Evolutionary conservation across 495 filamentous ascomycete genomes (phyloP).

Genomic region (Neurospora africana): DNA sequence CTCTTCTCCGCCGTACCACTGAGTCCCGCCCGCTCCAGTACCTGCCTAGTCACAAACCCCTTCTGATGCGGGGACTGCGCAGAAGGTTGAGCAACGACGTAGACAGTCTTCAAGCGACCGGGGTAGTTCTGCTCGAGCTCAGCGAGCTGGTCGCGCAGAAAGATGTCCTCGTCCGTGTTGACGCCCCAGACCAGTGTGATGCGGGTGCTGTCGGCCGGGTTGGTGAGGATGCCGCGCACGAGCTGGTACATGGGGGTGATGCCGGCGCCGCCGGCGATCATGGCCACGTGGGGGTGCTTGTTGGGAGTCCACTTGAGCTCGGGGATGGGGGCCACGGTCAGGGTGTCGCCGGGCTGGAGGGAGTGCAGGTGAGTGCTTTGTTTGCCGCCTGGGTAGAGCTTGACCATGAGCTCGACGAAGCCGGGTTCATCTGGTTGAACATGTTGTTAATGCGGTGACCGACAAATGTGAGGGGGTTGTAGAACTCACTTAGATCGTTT

Average conservation of each 20-base stretch:
- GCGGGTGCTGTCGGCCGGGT: constrained; percentile 51
- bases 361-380: constrained; percentile 51
- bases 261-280: constrained; percentile 54
- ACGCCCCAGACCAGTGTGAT: constrained; percentile 57
- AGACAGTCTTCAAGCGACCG: constrained; percentile 46
- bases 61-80: constrained; percentile 33
- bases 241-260: constrained; percentile 58
- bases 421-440: constrained; percentile 37
- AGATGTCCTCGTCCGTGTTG: constrained; percentile 51
- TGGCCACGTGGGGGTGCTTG: constrained; percentile 41
- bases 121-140: constrained; percentile 43
- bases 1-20: constrained; percentile 17
- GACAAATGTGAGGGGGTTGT: neutral
- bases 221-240: constrained; percentile 47
- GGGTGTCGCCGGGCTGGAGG: constrained; percentile 46
- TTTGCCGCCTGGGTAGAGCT: constrained; percentile 54
- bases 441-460: neutral
- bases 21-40: constrained; percentile 40
- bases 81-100: constrained; percentile 44
- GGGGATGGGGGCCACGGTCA: constrained; percentile 43
- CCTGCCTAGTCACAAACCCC: constrained; percentile 46
- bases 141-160: constrained; percentile 45
- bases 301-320: constrained; percentile 47
- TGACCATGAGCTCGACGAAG: constrained; percentile 49
- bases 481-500: constrained; percentile 37